Evolutionary conservation across 2,329 filamentous ascomycete genomes (phyloP).

Genomic region (Cercospora janseana): DNA sequence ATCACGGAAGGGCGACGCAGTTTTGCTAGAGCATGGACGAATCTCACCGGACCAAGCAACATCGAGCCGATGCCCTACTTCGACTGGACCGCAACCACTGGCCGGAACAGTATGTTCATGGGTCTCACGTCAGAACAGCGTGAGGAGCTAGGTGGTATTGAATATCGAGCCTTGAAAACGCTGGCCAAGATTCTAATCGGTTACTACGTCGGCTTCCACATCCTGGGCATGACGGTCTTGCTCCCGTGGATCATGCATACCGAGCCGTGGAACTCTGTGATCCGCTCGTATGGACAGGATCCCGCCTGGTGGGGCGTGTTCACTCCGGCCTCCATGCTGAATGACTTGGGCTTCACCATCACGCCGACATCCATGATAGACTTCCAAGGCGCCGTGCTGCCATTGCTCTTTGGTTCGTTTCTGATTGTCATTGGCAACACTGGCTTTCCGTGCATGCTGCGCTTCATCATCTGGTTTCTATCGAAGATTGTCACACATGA

Average conservation of each 20-base stretch:
- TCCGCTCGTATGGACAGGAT: constrained; percentile 59
- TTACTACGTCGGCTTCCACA: constrained; percentile 82
- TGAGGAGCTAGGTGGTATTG: constrained; percentile 92
- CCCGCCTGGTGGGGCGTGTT: constrained; percentile 90
- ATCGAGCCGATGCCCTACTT: constrained; percentile 76
- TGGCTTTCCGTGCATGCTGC: constrained; percentile 89
- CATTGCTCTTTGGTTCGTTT: constrained; percentile 74
- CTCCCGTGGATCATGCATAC: constrained; percentile 75
- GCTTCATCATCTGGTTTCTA: constrained; percentile 83
- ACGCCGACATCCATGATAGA: constrained; percentile 93
- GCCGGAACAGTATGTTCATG: constrained; percentile 88
- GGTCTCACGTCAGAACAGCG: constrained; percentile 86
- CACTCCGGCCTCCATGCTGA: constrained; percentile 83
- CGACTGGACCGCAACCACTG: constrained; percentile 89
- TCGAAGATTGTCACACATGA: constrained; percentile 65
- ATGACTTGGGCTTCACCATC: constrained; percentile 89
- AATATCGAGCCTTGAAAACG: constrained; percentile 88
- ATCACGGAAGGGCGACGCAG: constrained; percentile 24
- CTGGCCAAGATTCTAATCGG: constrained; percentile 70
- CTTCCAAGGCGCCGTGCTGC: constrained; percentile 73
- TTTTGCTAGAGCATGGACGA: constrained; percentile 55
- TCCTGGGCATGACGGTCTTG: constrained; percentile 71
- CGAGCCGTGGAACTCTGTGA: constrained; percentile 60
- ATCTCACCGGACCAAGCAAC: constrained; percentile 53
- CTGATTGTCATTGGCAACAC: constrained; percentile 94